These are phyloP conservation scores for Prunus salicina DNA, from an alignment of 306 rosid genomes.

Conservation along the genomic window DNA sequence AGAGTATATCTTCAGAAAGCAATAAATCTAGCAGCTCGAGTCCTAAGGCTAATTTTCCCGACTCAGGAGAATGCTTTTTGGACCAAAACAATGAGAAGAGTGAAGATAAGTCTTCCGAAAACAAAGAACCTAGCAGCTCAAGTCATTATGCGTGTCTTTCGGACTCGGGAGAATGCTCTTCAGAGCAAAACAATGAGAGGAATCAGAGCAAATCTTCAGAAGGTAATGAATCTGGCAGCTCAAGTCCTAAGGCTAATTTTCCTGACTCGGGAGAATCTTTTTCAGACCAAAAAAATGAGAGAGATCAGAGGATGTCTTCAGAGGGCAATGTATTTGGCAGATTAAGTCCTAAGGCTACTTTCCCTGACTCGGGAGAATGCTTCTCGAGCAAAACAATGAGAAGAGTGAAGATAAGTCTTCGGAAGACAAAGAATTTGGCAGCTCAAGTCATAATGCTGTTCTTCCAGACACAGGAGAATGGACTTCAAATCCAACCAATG, in stretches of 20 bases:
- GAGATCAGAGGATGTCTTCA: conserved; percentile 14
- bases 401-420: not conserved
- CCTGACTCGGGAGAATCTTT: conserved; percentile 38
- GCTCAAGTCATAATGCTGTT: not conserved
- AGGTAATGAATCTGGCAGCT: conserved; percentile 10
- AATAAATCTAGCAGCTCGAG: not conserved
- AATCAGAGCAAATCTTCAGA: not conserved
- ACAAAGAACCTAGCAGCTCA: conserved; percentile 1
- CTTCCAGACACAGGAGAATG: not conserved
- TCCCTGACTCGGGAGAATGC: not conserved
- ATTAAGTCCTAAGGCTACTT: conserved; percentile 2
- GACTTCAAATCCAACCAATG: not conserved
- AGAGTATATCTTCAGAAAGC: conserved; percentile 7
- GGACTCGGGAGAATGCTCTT: not conserved
- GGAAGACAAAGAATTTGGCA: not conserved
- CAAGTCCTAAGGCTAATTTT: conserved; percentile 33
- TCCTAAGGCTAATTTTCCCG: not conserved
- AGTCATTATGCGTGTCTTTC: not conserved
- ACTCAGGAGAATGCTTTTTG: not conserved
- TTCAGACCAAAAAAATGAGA: conserved; percentile 29
- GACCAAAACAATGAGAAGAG: not conserved
- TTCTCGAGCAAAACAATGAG: not conserved
- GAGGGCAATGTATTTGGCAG: not conserved
- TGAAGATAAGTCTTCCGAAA: not conserved
- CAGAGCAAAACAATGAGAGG: conserved; percentile 4